Base-by-base conservation (phyloP, 805 yeast genomes). In the Kuraishia ogatae region DNA sequence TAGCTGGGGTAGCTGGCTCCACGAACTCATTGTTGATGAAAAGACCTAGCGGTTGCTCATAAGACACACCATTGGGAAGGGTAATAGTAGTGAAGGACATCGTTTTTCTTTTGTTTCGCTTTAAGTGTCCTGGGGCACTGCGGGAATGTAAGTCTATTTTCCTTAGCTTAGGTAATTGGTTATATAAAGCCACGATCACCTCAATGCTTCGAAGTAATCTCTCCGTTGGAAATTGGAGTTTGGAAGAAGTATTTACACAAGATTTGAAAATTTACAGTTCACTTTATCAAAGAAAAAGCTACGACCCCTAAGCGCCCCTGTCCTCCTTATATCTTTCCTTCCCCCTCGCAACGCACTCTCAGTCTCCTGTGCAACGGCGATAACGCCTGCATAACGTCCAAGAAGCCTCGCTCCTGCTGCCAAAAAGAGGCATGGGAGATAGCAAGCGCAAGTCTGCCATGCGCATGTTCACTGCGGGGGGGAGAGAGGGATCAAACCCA, bases 21-120 rank as follows among this genome's bases (percentile, higher is more conserved):
- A 79, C 81, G 66, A 81, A 80, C 66, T 82, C 81, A 65, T 80
- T 80, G 70, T 82, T 80, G 63, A 83, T 82, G 72, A 82, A 81
- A 59, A 80, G 67, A 55, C 87, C 88, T 52, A 81, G 73, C 28
- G 73, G 73, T 58, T 69, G 72, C 52, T 67, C 66, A 53, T 62
- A 58, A 8, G 55, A 50, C 48, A 61, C 59, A 17, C 68, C 68
- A 57, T 68, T 68, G 48, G 72, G 71, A 1, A 70, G 62, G 8
- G 64, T 66, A 39, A 69, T 59, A 6, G 60, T 60, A 15, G 63
- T 57, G 29, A 63, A 66, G 29, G 63, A 56, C 50, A 21, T 23
- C 22, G 29, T 26, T 5, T 26, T 35, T 35, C 43, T 13, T 3
- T 23, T 21, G 29, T 26, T 5, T 26, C 13, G 6, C 43, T 13